Conservation (phyloP, 1,139 yeast species). For the Pichia sp. region DNA sequence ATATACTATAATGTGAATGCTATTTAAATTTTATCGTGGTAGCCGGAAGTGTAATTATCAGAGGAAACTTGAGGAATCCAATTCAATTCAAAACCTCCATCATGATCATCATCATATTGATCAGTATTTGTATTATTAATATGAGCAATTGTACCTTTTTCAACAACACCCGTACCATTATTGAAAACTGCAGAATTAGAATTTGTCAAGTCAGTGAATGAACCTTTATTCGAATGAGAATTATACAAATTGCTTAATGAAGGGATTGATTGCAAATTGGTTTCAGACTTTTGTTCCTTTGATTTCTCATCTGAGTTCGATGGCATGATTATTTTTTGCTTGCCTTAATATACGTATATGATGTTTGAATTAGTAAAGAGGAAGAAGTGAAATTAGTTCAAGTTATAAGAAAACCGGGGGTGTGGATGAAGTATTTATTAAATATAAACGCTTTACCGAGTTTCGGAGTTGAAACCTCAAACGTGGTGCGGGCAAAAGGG, state of each 20-base stretch:
- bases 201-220: constrained; percentile 1
- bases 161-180: constrained; percentile 9
- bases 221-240: constrained; percentile 12
- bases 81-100: constrained; percentile 11
- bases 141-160: constrained; percentile 11
- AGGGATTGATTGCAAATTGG: background rate
- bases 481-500: too few relatives aligned
- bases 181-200: constrained; percentile 10
- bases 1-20: background rate
- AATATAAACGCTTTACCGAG: background rate
- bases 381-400: too few relatives aligned
- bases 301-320: background rate
- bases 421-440: too few relatives aligned
- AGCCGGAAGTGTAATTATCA: constrained; percentile 9
- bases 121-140: background rate
- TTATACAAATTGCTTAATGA: constrained; percentile 11
- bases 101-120: constrained; percentile 6
- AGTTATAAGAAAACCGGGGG: too few relatives aligned
- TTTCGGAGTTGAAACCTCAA: background rate
- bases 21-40: constrained; percentile 1
- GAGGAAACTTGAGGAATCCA: constrained; percentile 14
- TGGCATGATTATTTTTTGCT: background rate
- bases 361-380: too few relatives aligned
- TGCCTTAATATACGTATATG: too few relatives aligned
- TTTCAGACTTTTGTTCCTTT: background rate